Conservation (phyloP, 1,284 basidiomycete genomes). For the Chondrostereum purpureum region DNA sequence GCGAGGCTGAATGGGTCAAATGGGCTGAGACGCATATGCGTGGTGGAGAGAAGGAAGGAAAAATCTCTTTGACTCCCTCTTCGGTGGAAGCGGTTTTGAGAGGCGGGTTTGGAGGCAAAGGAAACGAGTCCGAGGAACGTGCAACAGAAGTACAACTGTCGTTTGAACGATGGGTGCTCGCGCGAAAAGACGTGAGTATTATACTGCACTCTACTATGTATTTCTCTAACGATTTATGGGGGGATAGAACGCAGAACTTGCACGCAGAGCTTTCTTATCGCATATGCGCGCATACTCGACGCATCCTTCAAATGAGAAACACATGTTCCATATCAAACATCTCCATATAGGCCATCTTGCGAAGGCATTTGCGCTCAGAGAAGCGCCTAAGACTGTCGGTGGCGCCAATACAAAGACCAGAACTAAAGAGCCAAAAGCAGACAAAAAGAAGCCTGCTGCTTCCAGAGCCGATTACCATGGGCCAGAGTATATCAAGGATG, state of each 20-base stretch:
- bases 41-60: constrained; percentile 25
- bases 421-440: constrained; percentile 14
- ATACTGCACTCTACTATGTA: constrained; percentile 4
- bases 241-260: constrained; percentile 65
- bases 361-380: constrained; percentile 92
- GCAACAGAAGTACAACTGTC: constrained; percentile 96
- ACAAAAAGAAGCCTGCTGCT: constrained; percentile 16
- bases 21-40: constrained; percentile 81
- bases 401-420: constrained; percentile 22
- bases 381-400: constrained; percentile 75
- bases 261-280: constrained; percentile 85
- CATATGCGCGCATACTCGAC: constrained; percentile 97
- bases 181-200: constrained; percentile 61
- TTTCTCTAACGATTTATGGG: neutral
- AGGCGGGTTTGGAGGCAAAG: constrained; percentile 82
- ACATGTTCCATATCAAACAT: constrained; percentile 91
- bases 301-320: constrained; percentile 91
- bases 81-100: constrained; percentile 67
- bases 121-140: constrained; percentile 77
- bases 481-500: constrained; percentile 46
- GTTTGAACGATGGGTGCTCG: constrained; percentile 92
- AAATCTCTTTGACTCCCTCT: constrained; percentile 51
- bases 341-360: constrained; percentile 95
- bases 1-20: constrained; percentile 82
- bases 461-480: constrained; percentile 17